phyloP scores from a whole-genome alignment of 108 stramenopile genomes.

The Conticribra guillardii region DNA sequence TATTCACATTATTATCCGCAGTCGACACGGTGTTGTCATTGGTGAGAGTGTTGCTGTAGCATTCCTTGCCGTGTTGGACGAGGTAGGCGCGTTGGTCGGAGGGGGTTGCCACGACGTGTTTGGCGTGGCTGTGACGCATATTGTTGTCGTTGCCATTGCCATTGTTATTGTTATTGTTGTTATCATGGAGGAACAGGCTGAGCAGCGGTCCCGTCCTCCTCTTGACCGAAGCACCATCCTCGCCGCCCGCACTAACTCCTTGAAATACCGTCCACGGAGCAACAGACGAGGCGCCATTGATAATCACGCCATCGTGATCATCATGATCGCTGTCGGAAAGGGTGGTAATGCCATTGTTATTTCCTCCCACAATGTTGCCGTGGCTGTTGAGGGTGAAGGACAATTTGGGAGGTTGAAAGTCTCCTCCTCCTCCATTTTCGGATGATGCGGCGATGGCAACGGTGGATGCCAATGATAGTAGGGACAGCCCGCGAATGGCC shows the following conservation, averaged over 20 bases:
- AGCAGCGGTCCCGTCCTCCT: slow-evolving; percentile 13
- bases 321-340: not conserved
- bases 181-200: slow-evolving; percentile 3
- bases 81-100: slow-evolving; percentile 28
- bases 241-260: slow-evolving; percentile 3
- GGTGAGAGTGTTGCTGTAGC: no score
- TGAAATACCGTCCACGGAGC: slow-evolving; percentile 24
- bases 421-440: slow-evolving; percentile 14
- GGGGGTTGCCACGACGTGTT: slow-evolving; percentile 15
- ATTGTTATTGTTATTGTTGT: not conserved
- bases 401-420: slow-evolving; percentile 41
- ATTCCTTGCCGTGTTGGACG: slow-evolving; percentile 1
- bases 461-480: not conserved
- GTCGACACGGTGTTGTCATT: no score
- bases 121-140: not conserved
- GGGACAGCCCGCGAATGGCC: not conserved
- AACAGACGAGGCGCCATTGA: not conserved
- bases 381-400: slow-evolving; percentile 24
- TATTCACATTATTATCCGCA: not conserved
- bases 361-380: not conserved
- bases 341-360: not conserved
- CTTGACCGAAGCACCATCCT: slow-evolving; percentile 4
- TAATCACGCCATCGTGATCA: not conserved
- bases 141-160: not conserved
- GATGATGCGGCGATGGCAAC: slow-evolving; percentile 13